Base-by-base conservation (phyloP, 768 basidiomycete genomes). In the Boletales sp. region DNA sequence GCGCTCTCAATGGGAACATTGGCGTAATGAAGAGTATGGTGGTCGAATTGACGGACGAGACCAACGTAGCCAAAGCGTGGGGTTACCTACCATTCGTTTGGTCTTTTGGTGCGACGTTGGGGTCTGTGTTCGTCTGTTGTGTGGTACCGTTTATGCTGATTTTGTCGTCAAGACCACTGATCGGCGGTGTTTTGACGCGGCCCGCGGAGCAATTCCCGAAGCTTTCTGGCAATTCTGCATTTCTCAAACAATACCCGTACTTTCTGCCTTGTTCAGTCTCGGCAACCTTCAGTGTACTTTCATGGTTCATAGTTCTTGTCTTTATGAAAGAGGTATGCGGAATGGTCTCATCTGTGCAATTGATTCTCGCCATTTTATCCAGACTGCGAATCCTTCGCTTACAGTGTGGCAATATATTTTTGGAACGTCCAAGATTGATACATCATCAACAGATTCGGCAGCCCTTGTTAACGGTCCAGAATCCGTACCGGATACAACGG, bases 241-340 rank as follows among this genome's bases (percentile, higher is more conserved):
- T 90, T 57, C 77, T 83, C 74, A 75, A 72, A 54, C 61, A 74
- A 44, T 84, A 84, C 63, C 87, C 88, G 0, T 90, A 90, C 66
- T 86, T 87, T 62, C 72, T 88, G 14, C 80, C 87, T 0, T 87
- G 86, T 55, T 74, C 82, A 12, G 76, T 86, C 14, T 72, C 83
- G 5, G 84, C 82, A 1, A 77, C 75, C 1, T 75, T 83, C 56
- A 72, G 82, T 2, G 64, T 68, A 8, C 8, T 82, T 12, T 77
- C 76, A 9, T 81, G 76, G 74, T 34, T 80, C 13, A 62, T 83
- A 10, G 72, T 77, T 0, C 64, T 74, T 37, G 34, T 80, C 8
- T 82, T 74, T 60, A 64, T 88, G 39, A 76, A 77, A 54, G 87
- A 88, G 72, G 78, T 76, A 5, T 6, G 45, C 48, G 12, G 14